Base-by-base conservation (phyloP, 306 rosid species). In the Vicia sativa region DNA sequence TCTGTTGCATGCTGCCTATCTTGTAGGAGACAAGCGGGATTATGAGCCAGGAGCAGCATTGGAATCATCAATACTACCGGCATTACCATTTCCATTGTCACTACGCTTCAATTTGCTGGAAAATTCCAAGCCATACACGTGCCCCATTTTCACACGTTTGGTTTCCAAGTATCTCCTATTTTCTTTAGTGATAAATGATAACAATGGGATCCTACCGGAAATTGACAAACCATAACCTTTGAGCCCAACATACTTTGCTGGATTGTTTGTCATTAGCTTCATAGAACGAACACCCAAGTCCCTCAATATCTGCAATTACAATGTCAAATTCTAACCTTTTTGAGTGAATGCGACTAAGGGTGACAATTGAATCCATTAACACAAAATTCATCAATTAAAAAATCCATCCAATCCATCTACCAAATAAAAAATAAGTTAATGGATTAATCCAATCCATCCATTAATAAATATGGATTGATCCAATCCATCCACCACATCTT, bases 211-310 rank as follows among this genome's bases (percentile, higher is more conserved):
- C 83, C 97, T 82, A 8, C 97, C 96, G 0, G 87, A 80, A 74
- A 91, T 75, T 13, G 82, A 65, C 86, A 91, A 78, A 37, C 97
- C 97, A 68, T 91, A 88, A 8, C 97, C 97, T 73, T 91, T 91
- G 62, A 91, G 81, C 63, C 97, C 97, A 11, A 78, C 65, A 62
- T 84, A 91, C 82, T 91, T 91, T 28, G 89, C 78, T 0, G 97
- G 97, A 73, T 91, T 91, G 85, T 91, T 91, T 21, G 97, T 91
- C 96, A 91, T 84, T 62, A 91, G 80, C 79, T 88, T 91, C 97
- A 91, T 88, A 7, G 91, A 86, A 67, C 84, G 77, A 31, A 91
- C 93, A 10, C 96, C 96, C 65, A 88, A 81, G 82, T 91, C 91
- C 69, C 93, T 76, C 64, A 91, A 70, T 10, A 88, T 88, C 97